Evolutionary conservation across 2,329 filamentous ascomycete species (phyloP).

Genomic region (Emergomyces orientalis): DNA sequence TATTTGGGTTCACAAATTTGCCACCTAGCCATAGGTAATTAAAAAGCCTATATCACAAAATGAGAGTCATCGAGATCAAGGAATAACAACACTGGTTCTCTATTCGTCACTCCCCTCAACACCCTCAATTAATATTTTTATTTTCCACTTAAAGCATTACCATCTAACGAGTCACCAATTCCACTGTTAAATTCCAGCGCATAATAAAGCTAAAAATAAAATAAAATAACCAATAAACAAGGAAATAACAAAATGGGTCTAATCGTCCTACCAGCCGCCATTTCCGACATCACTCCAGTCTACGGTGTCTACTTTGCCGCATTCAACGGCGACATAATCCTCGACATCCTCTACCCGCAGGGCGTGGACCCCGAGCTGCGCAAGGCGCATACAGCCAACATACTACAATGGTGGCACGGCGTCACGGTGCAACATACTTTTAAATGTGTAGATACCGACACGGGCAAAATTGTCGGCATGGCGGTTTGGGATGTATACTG

Average conservation of each 20-base stretch:
- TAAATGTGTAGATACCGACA: constrained; percentile 40
- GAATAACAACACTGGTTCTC: too few species aligned
- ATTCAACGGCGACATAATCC: constrained; percentile 29
- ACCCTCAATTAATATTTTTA: too few species aligned
- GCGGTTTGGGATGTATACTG: constrained; percentile 40
- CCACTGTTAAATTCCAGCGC: neutral
- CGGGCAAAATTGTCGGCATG: constrained; percentile 40
- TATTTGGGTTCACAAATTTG: too few species aligned
- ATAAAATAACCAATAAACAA: neutral
- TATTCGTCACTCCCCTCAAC: too few species aligned
- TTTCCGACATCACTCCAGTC: constrained; percentile 16
- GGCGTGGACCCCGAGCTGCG: constrained; percentile 29
- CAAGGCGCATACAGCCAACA: constrained; percentile 36
- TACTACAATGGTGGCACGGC: constrained; percentile 32
- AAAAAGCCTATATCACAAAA: too few species aligned
- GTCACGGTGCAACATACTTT: constrained; percentile 38
- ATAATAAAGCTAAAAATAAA: neutral
- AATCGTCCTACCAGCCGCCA: constrained; percentile 32
- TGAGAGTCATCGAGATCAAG: too few species aligned
- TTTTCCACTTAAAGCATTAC: too few species aligned
- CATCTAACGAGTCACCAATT: neutral
- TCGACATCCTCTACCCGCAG: constrained; percentile 32
- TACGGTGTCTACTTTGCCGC: constrained; percentile 20
- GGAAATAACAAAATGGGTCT: constrained; percentile 26
- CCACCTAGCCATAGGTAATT: too few species aligned